phyloP scores from a whole-genome alignment of 192 early-diverging fungal genomes.

The Rhizophlyctis rosea region DNA sequence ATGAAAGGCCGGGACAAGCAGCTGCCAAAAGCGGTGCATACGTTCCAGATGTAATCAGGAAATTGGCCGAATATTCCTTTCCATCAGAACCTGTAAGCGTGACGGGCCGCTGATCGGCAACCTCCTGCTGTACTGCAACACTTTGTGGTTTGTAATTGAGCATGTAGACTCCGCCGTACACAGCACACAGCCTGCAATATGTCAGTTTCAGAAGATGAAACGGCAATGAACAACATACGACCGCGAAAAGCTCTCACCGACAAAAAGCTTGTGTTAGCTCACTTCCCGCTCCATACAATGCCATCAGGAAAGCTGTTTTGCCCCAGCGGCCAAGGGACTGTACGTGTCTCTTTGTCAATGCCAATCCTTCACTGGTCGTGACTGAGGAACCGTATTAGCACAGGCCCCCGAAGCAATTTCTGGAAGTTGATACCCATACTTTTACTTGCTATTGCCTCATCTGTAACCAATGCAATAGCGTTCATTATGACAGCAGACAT shows the following conservation, averaged over 20 bases:
- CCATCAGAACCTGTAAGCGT: slow-evolving; percentile 9
- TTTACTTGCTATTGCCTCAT: background rate
- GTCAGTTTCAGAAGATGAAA: background rate
- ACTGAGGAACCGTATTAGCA: slow-evolving; percentile 17
- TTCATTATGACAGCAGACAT: slow-evolving; percentile 30
- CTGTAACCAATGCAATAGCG: slow-evolving; percentile 29
- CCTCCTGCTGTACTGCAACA: slow-evolving; percentile 12
- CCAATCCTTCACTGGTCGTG: slow-evolving; percentile 63
- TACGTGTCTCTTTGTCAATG: slow-evolving; percentile 62
- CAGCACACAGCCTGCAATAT: slow-evolving; percentile 69
- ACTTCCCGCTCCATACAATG: slow-evolving; percentile 84
- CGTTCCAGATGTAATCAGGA: slow-evolving; percentile 12
- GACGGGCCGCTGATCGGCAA: background rate
- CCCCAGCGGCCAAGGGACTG: slow-evolving; percentile 83
- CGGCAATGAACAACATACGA: background rate
- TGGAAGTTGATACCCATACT: slow-evolving; percentile 9
- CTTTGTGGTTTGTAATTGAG: slow-evolving; percentile 52
- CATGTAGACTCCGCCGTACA: slow-evolving; percentile 88
- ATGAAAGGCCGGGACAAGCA: background rate
- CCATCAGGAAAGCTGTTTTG: slow-evolving; percentile 72
- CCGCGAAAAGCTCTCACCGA: slow-evolving; percentile 39
- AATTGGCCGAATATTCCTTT: slow-evolving; percentile 5
- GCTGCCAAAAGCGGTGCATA: slow-evolving; percentile 4
- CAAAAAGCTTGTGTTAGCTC: slow-evolving; percentile 91
- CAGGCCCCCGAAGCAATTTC: background rate